A percentile compares a stretch with the other conserved stretches of the same genome.
Evolutionary conservation across 177 flowering plant genomes (phyloP).

Genomic region (Vitis hybrid): DNA sequence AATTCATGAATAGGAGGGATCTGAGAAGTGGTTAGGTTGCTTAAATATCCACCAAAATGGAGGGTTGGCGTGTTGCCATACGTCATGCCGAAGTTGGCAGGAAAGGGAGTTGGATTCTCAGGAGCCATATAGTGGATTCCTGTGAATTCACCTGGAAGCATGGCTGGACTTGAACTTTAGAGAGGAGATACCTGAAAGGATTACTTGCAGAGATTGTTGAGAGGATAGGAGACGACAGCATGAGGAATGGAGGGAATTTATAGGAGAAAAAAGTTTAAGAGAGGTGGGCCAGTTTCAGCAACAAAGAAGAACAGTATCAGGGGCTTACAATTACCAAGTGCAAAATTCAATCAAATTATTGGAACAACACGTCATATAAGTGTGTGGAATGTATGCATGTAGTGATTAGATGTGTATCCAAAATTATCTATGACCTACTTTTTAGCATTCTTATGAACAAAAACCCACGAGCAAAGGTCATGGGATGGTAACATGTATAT

Average conservation of each 20-base stretch:
- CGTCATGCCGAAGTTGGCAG: slow-evolving; percentile 24
- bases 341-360: slow-evolving; percentile 5
- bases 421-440: not conserved
- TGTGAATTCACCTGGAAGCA: slow-evolving; percentile 46
- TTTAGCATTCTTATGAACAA: not conserved
- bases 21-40: slow-evolving; percentile 23
- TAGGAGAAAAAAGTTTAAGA: slow-evolving; percentile 26
- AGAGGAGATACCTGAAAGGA: not conserved
- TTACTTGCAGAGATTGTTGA: slow-evolving; percentile 7
- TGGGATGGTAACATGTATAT: too few relatives aligned
- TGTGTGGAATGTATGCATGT: not conserved
- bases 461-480: not conserved
- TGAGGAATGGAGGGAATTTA: slow-evolving; percentile 33
- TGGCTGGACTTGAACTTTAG: slow-evolving; percentile 16
- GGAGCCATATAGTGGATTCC: slow-evolving; percentile 35
- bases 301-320: slow-evolving; percentile 22
- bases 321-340: slow-evolving; percentile 28
- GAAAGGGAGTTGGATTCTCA: slow-evolving; percentile 26
- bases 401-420: slow-evolving; percentile 6
- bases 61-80: slow-evolving; percentile 30
- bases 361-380: slow-evolving; percentile 12
- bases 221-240: slow-evolving; percentile 17
- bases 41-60: slow-evolving; percentile 28
- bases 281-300: slow-evolving; percentile 36
- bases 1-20: slow-evolving; percentile 31